Percentiles rank a stretch among this genome's conserved stretches.
Evolutionary conservation across 1,139 yeast species (phyloP).

Genomic region (Saccharomyces uvarum): DNA sequence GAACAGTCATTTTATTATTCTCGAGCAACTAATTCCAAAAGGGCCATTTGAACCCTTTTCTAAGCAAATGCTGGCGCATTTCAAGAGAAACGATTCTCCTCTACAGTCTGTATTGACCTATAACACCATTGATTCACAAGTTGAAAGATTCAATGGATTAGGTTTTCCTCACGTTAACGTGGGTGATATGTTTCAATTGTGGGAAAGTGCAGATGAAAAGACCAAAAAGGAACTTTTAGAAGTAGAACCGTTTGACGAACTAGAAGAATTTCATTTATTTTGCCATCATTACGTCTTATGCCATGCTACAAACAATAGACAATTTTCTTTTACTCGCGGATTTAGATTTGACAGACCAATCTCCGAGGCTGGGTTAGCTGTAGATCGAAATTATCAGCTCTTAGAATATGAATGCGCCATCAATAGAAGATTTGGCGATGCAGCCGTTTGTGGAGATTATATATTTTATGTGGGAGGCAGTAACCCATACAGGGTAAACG

Average conservation of each 20-base stretch:
- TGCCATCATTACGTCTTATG: slow-evolving; percentile 64
- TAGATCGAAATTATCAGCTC: slow-evolving; percentile 4
- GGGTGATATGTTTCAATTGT: slow-evolving; percentile 46
- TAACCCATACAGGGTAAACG: slow-evolving; percentile 20
- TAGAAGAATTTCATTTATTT: slow-evolving; percentile 73
- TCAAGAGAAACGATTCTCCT: slow-evolving; percentile 60
- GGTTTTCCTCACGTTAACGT: slow-evolving; percentile 48
- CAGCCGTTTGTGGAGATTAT: not conserved
- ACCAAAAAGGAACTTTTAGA: slow-evolving; percentile 40
- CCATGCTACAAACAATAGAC: slow-evolving; percentile 47
- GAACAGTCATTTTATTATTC: slow-evolving; percentile 53
- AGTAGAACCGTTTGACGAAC: slow-evolving; percentile 71
- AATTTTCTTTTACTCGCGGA: slow-evolving; percentile 10
- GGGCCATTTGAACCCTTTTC: slow-evolving; percentile 62
- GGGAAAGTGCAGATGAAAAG: slow-evolving; percentile 43
- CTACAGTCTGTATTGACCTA: slow-evolving; percentile 55
- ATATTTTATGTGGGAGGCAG: slow-evolving; percentile 40
- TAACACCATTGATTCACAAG: slow-evolving; percentile 46
- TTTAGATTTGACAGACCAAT: slow-evolving; percentile 8
- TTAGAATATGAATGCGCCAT: slow-evolving; percentile 4
- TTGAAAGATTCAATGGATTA: slow-evolving; percentile 40
- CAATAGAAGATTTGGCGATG: slow-evolving; percentile 41
- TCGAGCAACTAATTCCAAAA: slow-evolving; percentile 68
- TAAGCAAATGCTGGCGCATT: slow-evolving; percentile 66
- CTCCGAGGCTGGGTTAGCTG: not conserved